These are phyloP conservation scores for Polygonum aviculare DNA, from an alignment of 148 eudicot species.

Conservation along the genomic window DNA sequence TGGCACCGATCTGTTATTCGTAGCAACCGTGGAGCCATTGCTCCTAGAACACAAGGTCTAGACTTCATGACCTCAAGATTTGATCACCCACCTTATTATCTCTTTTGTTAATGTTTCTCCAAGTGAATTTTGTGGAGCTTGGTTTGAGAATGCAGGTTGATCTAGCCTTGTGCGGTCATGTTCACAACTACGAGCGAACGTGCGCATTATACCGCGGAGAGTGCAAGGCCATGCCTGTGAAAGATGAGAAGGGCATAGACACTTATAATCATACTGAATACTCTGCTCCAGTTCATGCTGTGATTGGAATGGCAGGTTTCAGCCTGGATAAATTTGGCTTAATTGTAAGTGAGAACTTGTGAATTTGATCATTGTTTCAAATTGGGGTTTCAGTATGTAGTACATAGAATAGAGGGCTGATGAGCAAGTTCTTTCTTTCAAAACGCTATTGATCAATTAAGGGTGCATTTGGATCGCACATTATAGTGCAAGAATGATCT, in stretches of 20 bases:
- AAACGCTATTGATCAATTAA: no score
- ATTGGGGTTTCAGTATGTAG: no score
- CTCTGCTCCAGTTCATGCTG: slow-evolving; percentile 67
- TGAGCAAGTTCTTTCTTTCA: no score
- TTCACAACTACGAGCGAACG: slow-evolving; percentile 13
- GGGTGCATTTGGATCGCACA: no score
- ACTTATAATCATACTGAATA: slow-evolving; percentile 48
- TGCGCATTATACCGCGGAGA: slow-evolving; percentile 53
- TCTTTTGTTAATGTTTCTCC: not conserved
- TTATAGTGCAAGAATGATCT: not conserved
- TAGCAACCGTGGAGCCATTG: slow-evolving; percentile 62
- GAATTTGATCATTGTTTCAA: not conserved
- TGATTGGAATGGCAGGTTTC: slow-evolving; percentile 95
- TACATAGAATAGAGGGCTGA: no score
- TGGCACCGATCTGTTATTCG: slow-evolving; percentile 37
- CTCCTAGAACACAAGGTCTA: slow-evolving; percentile 54
- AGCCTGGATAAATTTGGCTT: slow-evolving; percentile 35
- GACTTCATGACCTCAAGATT: not conserved
- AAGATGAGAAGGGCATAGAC: slow-evolving; percentile 50
- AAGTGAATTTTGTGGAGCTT: not conserved
- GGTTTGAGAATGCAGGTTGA: slow-evolving; percentile 8
- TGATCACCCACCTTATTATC: not conserved
- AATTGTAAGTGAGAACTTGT: slow-evolving; percentile 5
- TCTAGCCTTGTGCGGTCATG: slow-evolving; percentile 15
- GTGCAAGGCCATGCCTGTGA: slow-evolving; percentile 60